A percentile compares a stretch with the other conserved stretches of the same genome.
Evolutionary conservation across 495 filamentous ascomycete species (phyloP).

Genomic region (Lasiosphaeria ovina): DNA sequence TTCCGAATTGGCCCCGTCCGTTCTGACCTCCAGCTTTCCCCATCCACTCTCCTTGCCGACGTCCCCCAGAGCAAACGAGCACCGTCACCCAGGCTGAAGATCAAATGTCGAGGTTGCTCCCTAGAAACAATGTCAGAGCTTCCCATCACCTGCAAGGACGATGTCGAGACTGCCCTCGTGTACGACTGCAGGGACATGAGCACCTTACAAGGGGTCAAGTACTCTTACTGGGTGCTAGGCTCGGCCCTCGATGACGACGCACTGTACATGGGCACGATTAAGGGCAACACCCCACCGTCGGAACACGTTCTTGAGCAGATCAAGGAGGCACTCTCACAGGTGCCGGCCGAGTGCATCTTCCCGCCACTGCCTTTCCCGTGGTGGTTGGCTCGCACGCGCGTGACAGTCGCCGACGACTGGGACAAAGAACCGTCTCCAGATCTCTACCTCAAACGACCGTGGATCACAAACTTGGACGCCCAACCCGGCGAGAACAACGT

Average conservation of each 20-base stretch:
- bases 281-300: not conserved
- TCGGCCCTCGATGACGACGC: not conserved
- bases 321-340: constrained; percentile 2
- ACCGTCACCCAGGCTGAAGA: too few relatives aligned
- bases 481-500: not conserved
- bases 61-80: too few relatives aligned
- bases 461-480: constrained; percentile 1
- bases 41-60: too few relatives aligned
- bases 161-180: not conserved
- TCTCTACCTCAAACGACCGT: constrained; percentile 6
- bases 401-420: constrained; percentile 6
- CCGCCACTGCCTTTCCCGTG: constrained; percentile 4
- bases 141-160: constrained; percentile 4
- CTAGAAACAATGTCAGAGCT: constrained; percentile 3
- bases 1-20: constrained; percentile 1
- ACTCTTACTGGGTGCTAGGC: constrained; percentile 2
- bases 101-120: too few relatives aligned
- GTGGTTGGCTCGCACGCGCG: constrained; percentile 2
- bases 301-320: constrained; percentile 5
- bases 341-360: constrained; percentile 5
- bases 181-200: not conserved
- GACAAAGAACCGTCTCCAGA: constrained; percentile 1
- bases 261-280: constrained; percentile 7
- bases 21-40: too few relatives aligned
- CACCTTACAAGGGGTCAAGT: constrained; percentile 3